Evolutionary conservation across 2,329 filamentous ascomycete genomes (phyloP), one percentile per base, ranked within the genome.

Genomic region (Penicillium sp.): DNA sequence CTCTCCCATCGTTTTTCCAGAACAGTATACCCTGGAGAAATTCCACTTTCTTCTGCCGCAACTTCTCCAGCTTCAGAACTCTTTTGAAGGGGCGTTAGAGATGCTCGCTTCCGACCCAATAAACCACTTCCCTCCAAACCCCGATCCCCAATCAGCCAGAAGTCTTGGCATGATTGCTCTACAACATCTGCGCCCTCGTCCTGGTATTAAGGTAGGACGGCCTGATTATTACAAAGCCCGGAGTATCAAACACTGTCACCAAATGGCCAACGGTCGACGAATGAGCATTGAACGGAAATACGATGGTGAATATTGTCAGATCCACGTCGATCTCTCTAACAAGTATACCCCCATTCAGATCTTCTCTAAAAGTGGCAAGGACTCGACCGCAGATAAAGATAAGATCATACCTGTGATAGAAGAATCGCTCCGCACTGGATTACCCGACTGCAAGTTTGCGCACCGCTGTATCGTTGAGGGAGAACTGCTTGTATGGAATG

Each of bases 281-380:
- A 85, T 93, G 83, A 90, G 88, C 57, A 82, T 91, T 25, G 91
- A 96, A 72, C 81, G 87, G 51, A 96, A 96, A 70, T 85, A 95
- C 60, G 91, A 96, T 67, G 91, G 90, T 13, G 92, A 96, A 73
- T 96, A 94, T 64, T 95, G 90, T 65, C 92, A 96, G 71, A 86
- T 96, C 31, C 92, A 96, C 67, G 78, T 96, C 40, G 86, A 95
- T 68, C 76, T 90, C 7, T 77, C 78, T 9, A 85, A 83, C 77
- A 17, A 56, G 15, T 47, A 70, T 57, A 69, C 81, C 1, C 83
- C 80, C 48, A 85, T 96, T 29, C 87, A 89, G 62, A 93, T 96
- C 31, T 96, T 94, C 70, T 95, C 91, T 10, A 97, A 96, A 71
- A 94, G 91, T 67, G 91, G 92, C 57, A 95, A 94, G 70, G 90